phyloP scores from a whole-genome alignment of 2,329 filamentous ascomycete genomes.

The Diaporthe sp. region DNA sequence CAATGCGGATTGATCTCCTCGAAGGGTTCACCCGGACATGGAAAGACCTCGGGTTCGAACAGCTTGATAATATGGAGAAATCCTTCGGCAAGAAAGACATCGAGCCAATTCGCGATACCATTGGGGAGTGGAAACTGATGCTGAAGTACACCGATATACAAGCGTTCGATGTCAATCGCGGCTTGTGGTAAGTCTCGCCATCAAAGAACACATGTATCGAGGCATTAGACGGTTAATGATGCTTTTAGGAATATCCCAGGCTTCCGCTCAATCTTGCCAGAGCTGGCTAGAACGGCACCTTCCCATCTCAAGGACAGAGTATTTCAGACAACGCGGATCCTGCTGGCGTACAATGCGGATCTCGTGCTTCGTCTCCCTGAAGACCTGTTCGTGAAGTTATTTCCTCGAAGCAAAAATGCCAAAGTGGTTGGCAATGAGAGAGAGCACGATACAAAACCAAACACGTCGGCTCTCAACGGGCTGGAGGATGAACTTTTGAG shows the following conservation, averaged over 20 bases:
- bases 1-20: not conserved
- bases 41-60: not conserved
- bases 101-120: not conserved
- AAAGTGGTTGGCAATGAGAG: not conserved
- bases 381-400: not conserved
- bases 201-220: not conserved
- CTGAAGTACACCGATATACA: not conserved
- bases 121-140: not conserved
- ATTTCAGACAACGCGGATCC: not conserved
- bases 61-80: not conserved
- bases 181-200: not conserved
- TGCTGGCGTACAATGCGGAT: not conserved
- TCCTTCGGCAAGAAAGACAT: not conserved
- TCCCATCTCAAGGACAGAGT: not conserved
- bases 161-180: not conserved
- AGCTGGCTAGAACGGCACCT: not conserved
- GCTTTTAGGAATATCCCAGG: not conserved
- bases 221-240: not conserved
- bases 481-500: not conserved
- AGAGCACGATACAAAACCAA: not conserved
- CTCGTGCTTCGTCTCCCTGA: not conserved
- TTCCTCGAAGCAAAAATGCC: not conserved
- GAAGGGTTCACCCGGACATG: not conserved
- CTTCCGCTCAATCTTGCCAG: not conserved
- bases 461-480: not conserved